Evolutionary conservation across 768 basidiomycete genomes (phyloP).

Genomic region (Naganishia vishniacii): DNA sequence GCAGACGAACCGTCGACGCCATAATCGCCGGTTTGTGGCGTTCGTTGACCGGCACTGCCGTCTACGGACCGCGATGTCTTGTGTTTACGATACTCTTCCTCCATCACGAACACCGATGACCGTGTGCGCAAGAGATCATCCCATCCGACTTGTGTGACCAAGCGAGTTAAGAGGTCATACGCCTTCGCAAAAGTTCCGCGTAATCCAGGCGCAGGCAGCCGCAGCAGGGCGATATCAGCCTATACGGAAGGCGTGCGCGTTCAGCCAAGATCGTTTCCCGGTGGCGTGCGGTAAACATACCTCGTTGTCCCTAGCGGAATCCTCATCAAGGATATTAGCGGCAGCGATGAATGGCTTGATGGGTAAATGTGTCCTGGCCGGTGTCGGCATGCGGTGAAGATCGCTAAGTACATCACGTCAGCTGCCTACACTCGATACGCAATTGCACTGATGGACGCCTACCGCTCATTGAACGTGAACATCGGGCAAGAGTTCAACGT

Average conservation of each 20-base stretch:
- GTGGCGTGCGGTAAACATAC: background rate
- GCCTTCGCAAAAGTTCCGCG: slow-evolving; percentile 95
- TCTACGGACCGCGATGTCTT: slow-evolving; percentile 71
- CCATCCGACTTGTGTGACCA: slow-evolving; percentile 95
- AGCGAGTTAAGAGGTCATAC: slow-evolving; percentile 78
- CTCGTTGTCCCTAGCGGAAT: slow-evolving; percentile 69
- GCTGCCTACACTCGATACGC: background rate
- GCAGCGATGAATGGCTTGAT: slow-evolving; percentile 78
- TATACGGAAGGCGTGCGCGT: background rate
- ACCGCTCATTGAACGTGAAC: slow-evolving; percentile 95
- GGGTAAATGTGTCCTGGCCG: slow-evolving; percentile 76
- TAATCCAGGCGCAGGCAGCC: slow-evolving; percentile 89
- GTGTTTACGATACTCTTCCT: slow-evolving; percentile 97
- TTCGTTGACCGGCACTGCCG: slow-evolving; percentile 17
- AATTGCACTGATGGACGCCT: background rate
- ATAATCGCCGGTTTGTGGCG: slow-evolving; percentile 47
- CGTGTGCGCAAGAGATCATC: slow-evolving; percentile 94
- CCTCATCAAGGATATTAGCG: slow-evolving; percentile 70
- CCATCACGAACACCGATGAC: slow-evolving; percentile 96
- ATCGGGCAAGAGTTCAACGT: slow-evolving; percentile 99
- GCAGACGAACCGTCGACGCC: slow-evolving; percentile 40
- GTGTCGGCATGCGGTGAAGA: slow-evolving; percentile 73
- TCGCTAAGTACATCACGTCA: slow-evolving; percentile 50
- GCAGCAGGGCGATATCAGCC: slow-evolving; percentile 87
- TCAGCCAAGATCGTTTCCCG: slow-evolving; percentile 43